Evolutionary conservation across 805 yeast genomes (phyloP), one percentile per base, ranked within the genome.

Genomic region (Saccharomycopsis oosterbeekiorum): DNA sequence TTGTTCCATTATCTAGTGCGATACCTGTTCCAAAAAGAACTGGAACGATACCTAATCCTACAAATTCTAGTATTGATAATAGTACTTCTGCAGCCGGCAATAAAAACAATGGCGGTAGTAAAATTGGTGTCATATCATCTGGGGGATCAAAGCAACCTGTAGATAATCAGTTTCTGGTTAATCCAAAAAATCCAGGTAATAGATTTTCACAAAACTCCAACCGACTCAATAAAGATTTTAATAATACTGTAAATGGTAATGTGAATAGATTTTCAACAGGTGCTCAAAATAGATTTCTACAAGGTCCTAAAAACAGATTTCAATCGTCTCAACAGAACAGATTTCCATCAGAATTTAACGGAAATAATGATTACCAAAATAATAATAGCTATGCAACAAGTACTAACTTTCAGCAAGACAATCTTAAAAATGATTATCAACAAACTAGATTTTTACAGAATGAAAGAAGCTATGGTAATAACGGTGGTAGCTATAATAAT

Each of bases 11-110:
- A 19, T 17, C 58, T n/a, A 40, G 36, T n/a, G 53, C 14, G 1
- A 24, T 56, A 4, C 61, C 58, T 11, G 36, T n/a, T 12, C 58
- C 58, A 19, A 55, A 41, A 42, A 42, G 57, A 40, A 59, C 36
- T 29, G 56, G 56, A 17, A 56, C 54, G 5, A 43, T 56, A 26
- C 56, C 43, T 17, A 58, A 51, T 21, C 29, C 55, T n/a, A 47
- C 17, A 41, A 58, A 34, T 15, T 19, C 47, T 17, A 36, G n/a
- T n/a, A 19, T 29, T 29, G 34, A 29, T 29, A 29, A 29, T 1
- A 57, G 17, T 5, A 8, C 29, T 17, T 26, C 55, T 6, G 42
- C 11, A 8, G 15, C 39, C 9, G 39, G 54, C 14, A 9, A 26
- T 10, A 15, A 14, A 1, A 21, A 24, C 2, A 34, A 19, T 42